Evolutionary conservation across 202 grass and related monocot genomes (phyloP), one percentile per base, ranked within the genome.

Genomic region (Digitaria exilis): DNA sequence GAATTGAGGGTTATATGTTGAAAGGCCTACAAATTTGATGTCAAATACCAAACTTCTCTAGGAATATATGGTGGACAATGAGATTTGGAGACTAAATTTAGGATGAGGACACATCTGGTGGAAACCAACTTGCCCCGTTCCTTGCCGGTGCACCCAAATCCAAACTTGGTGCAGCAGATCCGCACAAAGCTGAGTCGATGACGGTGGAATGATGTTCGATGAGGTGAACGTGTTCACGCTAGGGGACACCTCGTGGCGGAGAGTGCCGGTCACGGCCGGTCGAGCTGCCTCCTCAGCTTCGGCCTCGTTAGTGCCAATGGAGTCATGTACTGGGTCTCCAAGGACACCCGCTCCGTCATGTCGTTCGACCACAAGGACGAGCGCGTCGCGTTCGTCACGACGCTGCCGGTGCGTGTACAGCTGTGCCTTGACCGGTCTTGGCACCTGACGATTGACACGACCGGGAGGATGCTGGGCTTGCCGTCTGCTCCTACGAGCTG

Each of bases 221-320:
- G n/a, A n/a, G n/a, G 60, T 66, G 32, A 34, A 32, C 3, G 46
- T 66, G 32, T 31, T 75, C 81, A 68, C 61, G 6, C 35, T 84
- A 0, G 71, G 61, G 2, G 43, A 64, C 52, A 5, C 19, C n/a
- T 43, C 48, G 1, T 84, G 61, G 82, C 71, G 61, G 34, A 3
- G 12, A 0, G 49, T 84, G 56, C 17, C 34, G 1, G 3, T 6
- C 19, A 41, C 39, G 11, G 6, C 31, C 19, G 54, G 54, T 6
- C 31, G 43, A 65, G 13, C 32, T 42, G n/a, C 28, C 16, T 3
- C 17, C 22, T 4, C 15, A 25, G 22, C 0, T 35, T 5, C 34
- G 34, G 28, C 49, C 0, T 77, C 28, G 26, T 59, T 22, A 69
- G 31, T 35, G 14, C 48, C 18, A 62, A 67, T 10, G 73, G 45